Conservation (phyloP, 192 early-diverging fungal genomes). For the Gonapodya prolifera region DNA sequence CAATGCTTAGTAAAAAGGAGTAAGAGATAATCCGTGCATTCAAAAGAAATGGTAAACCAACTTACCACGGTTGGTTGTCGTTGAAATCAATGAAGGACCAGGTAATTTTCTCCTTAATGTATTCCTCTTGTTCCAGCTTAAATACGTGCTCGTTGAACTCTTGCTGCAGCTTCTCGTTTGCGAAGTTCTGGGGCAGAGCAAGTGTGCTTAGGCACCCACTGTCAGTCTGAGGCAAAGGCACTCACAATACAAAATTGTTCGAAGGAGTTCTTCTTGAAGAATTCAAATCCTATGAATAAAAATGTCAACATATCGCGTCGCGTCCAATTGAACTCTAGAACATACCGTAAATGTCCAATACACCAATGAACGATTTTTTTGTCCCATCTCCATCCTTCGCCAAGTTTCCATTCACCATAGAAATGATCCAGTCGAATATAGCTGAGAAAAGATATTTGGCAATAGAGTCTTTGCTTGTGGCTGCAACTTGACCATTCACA, state of each 20-base stretch:
- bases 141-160: slow-evolving; percentile 98
- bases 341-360: slow-evolving; percentile 98
- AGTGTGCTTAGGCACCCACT: no score
- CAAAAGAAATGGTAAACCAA: no score
- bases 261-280: slow-evolving; percentile 98
- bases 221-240: neutral
- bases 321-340: no score
- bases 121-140: slow-evolving; percentile 98
- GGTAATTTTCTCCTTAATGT: slow-evolving; percentile 85
- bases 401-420: slow-evolving; percentile 74
- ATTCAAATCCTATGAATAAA: no score
- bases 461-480: slow-evolving; percentile 75
- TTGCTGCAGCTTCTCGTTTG: slow-evolving; percentile 81
- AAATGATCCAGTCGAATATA: slow-evolving; percentile 93
- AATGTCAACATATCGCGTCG: no score
- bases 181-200: slow-evolving; percentile 34
- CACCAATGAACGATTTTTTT: slow-evolving; percentile 74
- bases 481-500: slow-evolving; percentile 56
- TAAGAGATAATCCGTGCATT: no score
- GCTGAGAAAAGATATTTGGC: slow-evolving; percentile 94
- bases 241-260: slow-evolving; percentile 99
- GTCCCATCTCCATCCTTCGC: slow-evolving; percentile 26
- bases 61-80: slow-evolving; percentile 89
- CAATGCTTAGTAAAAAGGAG: slow-evolving; percentile 41
- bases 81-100: slow-evolving; percentile 99